Evolutionary conservation across 805 yeast species (phyloP).

Genomic region (Teunomyces pallodes): DNA sequence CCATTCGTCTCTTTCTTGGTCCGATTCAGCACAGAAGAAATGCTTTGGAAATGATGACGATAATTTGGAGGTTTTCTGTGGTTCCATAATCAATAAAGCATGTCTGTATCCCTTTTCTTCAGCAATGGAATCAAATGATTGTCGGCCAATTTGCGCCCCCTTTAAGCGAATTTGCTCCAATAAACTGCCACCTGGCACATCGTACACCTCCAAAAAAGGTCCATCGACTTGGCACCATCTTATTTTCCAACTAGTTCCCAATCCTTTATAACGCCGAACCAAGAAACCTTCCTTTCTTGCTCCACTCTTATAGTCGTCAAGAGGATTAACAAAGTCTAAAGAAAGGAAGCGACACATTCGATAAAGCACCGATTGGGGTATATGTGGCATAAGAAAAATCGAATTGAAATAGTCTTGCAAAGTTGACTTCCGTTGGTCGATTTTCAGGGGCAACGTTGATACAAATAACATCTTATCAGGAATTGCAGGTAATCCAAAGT

Average conservation of each 20-base stretch:
- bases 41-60: conserved; percentile 47
- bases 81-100: conserved; percentile 56
- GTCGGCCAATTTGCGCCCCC: conserved; percentile 57
- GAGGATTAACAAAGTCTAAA: conserved; percentile 59
- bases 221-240: conserved; percentile 68
- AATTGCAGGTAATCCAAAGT: conserved; percentile 56
- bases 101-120: conserved; percentile 53
- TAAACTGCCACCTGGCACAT: conserved; percentile 51
- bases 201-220: conserved; percentile 54
- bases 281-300: conserved; percentile 63
- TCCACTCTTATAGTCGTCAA: conserved; percentile 53
- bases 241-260: conserved; percentile 64
- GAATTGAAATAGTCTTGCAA: conserved; percentile 60
- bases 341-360: conserved; percentile 65
- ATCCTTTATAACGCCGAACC: conserved; percentile 61
- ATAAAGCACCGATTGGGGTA: conserved; percentile 51
- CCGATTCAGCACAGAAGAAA: conserved; percentile 75
- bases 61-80: conserved; percentile 33
- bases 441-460: conserved; percentile 59
- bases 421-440: conserved; percentile 56
- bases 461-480: conserved; percentile 64
- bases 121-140: conserved; percentile 39
- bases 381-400: conserved; percentile 54
- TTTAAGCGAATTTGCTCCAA: conserved; percentile 51
- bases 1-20: conserved; percentile 75